Evolutionary conservation across 1,284 basidiomycete species (phyloP).

Genomic region (Austroboletus olivaceoglutinosus): DNA sequence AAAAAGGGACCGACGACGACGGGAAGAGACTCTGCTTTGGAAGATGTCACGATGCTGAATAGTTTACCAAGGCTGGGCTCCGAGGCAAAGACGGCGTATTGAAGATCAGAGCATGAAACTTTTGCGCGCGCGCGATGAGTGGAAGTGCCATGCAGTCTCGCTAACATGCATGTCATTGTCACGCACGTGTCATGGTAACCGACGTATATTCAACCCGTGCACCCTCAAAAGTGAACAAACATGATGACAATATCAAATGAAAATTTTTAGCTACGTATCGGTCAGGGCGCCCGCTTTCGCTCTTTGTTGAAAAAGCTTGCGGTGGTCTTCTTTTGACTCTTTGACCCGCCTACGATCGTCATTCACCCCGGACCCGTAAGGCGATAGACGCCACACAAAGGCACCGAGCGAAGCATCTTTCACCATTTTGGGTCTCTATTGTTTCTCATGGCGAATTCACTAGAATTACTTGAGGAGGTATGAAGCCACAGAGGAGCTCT

Average conservation of each 20-base stretch:
- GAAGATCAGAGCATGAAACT: neutral
- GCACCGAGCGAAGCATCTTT: neutral
- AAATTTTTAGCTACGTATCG: neutral
- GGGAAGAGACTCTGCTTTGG: too few relatives aligned
- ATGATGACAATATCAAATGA: neutral
- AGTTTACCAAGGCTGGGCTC: neutral
- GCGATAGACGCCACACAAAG: neutral
- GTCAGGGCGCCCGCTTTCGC: neutral
- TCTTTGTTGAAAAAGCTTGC: neutral
- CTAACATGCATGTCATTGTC: neutral
- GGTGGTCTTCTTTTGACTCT: neutral
- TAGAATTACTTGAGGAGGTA: conserved; percentile 45
- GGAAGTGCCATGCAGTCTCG: neutral
- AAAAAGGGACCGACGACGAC: too few relatives aligned
- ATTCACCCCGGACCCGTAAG: neutral
- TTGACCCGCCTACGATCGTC: neutral
- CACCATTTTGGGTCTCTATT: neutral
- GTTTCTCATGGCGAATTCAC: conserved; percentile 22
- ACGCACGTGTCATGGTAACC: neutral
- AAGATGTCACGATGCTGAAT: neutral
- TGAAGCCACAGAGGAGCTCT: conserved; percentile 1
- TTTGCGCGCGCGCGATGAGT: neutral
- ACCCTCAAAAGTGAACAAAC: neutral
- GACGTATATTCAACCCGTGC: neutral
- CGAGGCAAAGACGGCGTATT: neutral